Evolutionary conservation across 352 stramenopile species (phyloP), one percentile per base, ranked within the genome.

Genomic region (Pythium periplocum): DNA sequence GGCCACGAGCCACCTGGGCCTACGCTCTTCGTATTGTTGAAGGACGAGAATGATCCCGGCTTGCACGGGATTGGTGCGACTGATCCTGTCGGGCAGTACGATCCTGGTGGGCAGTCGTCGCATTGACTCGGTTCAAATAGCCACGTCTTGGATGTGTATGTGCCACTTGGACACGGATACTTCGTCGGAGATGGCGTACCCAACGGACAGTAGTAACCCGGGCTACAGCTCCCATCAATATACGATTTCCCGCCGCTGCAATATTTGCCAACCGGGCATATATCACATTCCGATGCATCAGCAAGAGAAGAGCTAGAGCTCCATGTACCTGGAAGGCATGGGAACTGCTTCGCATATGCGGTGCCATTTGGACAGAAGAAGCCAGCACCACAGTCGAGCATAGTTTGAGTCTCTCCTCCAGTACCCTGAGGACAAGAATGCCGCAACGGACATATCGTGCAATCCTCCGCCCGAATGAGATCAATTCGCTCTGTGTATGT

Each of bases 171-270:
- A 40, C 91, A 97, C 9, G 85, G 87, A 40, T 81, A 95, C 41
- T 79, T 71, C 4, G 71, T 86, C 4, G 71, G 57, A 0, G 70
- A 79, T 4, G 70, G 61, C 2, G 91, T 96, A 10, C 72, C 76
- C 11, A 94, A 65, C 8, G 87, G 88, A 60, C 93, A 98, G 55
- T 96, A 98, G 59, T 97, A 69, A 0, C 93, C 93, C 0, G 84
- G 48, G 38, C 73, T 77, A 57, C 83, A 93, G 37, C 51, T 67
- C 9, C 81, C 83, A 47, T 93, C 83, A 36, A 92, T 76, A 43
- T 69, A 79, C 1, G 75, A 80, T 36, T 91, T 93, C 4, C 73
- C 85, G 17, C 86, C 89, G 38, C 75, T 66, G 50, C 92, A 97
- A 61, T 93, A 98, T 49, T 78, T 83, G 26, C 93, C 93, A 12